Percentiles rank a stretch among this genome's conserved stretches.
Evolutionary conservation across 2,329 filamentous ascomycete species (phyloP).

Genomic region (Huntiella savannae): DNA sequence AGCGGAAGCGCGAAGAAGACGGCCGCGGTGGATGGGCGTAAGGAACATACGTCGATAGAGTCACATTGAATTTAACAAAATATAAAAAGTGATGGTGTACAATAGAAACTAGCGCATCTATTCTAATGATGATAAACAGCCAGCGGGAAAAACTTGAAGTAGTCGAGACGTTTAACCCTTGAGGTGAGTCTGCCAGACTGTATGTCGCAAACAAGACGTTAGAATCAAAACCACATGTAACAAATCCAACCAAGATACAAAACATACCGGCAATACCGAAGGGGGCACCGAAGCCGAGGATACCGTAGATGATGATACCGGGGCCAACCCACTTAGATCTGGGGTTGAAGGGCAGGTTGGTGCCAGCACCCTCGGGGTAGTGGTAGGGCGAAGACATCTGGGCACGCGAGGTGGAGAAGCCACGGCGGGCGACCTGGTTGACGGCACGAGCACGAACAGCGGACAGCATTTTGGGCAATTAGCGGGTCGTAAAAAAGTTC

Average conservation of each 20-base stretch:
- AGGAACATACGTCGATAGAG: too few species aligned
- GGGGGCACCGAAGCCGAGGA: constrained; percentile 37
- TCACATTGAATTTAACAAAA: not conserved
- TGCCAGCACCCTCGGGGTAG: constrained; percentile 89
- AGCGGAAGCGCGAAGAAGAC: too few species aligned
- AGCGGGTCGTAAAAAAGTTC: too few species aligned
- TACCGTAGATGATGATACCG: constrained; percentile 60
- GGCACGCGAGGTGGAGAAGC: constrained; percentile 78
- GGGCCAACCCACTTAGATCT: constrained; percentile 68
- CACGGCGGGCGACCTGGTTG: constrained; percentile 58
- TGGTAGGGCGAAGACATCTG: constrained; percentile 85
- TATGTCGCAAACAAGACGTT: not conserved
- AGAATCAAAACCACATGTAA: not conserved
- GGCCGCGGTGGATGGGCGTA: too few species aligned
- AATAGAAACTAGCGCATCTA: too few species aligned
- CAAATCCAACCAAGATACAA: not conserved
- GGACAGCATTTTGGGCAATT: constrained; percentile 53
- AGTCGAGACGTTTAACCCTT: constrained; percentile 13
- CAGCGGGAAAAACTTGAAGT: too few species aligned
- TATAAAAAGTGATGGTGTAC: not conserved
- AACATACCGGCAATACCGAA: constrained; percentile 44
- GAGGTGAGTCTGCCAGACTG: constrained; percentile 33
- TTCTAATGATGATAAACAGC: too few species aligned
- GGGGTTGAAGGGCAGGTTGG: constrained; percentile 95
- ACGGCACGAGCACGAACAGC: constrained; percentile 35